phyloP scores from a whole-genome alignment of 2,329 filamentous ascomycete species.

The Fusarium sororula region DNA sequence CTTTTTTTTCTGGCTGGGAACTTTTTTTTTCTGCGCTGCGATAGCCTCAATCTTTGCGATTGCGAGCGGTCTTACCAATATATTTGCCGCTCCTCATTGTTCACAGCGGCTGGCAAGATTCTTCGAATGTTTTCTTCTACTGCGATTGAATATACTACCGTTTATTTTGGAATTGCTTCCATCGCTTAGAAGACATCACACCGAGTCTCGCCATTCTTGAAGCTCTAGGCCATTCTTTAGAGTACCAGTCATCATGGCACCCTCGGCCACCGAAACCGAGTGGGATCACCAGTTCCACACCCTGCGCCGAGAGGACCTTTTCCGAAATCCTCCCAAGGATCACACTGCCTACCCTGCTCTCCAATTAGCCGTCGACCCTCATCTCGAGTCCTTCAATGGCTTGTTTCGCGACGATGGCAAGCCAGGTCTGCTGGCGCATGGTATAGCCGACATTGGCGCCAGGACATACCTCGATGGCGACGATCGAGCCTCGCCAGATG shows the following conservation, averaged over 20 bases:
- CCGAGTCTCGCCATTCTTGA: neutral
- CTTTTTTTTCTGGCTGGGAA: constrained; percentile 42
- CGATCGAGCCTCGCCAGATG: constrained; percentile 64
- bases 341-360: constrained; percentile 88
- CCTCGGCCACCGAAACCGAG: constrained; percentile 68
- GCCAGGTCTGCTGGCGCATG: constrained; percentile 71
- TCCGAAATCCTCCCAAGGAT: constrained; percentile 87
- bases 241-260: constrained; percentile 57
- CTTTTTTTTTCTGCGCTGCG: constrained; percentile 40
- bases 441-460: constrained; percentile 86
- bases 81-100: constrained; percentile 21
- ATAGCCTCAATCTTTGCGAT: constrained; percentile 43
- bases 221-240: constrained; percentile 11
- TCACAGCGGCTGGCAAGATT: constrained; percentile 11
- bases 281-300: constrained; percentile 92
- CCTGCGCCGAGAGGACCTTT: constrained; percentile 85
- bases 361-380: constrained; percentile 85
- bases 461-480: constrained; percentile 89
- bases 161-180: neutral
- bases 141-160: neutral
- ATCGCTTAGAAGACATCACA: neutral
- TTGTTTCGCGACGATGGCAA: constrained; percentile 78
- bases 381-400: constrained; percentile 95
- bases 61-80: constrained; percentile 32
- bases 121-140: neutral